Percentiles rank a stretch among this genome's conserved stretches.
These are phyloP conservation scores for Lachnellula willkommii DNA, from an alignment of 2,329 filamentous ascomycete genomes.

Conservation along the genomic window DNA sequence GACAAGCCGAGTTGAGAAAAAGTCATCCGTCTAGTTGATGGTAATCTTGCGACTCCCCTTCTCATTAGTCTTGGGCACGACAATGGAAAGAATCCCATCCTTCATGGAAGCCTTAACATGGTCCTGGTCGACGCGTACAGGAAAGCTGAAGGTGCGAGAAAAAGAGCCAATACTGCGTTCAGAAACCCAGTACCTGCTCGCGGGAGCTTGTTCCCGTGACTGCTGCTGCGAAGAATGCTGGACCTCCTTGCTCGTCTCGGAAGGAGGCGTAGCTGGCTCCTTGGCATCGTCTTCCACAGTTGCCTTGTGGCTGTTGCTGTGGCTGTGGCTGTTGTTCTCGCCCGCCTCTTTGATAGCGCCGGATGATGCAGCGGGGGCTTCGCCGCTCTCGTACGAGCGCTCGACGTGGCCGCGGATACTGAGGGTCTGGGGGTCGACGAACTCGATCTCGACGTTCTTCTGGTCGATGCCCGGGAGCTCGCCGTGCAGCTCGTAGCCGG, in stretches of 20 bases:
- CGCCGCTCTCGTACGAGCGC: conserved; percentile 51
- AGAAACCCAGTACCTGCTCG: conserved; percentile 63
- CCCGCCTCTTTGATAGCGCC: conserved; percentile 39
- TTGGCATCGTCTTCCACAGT: conserved; percentile 51
- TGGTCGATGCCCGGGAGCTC: conserved; percentile 73
- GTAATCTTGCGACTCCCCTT: conserved; percentile 50
- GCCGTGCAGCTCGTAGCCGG: conserved; percentile 70
- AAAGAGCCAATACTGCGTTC: conserved; percentile 65
- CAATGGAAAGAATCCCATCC: conserved; percentile 59
- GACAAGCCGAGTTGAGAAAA: neutral
- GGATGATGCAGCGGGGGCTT: conserved; percentile 32
- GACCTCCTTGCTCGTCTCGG: no score
- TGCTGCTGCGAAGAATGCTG: conserved; percentile 16
- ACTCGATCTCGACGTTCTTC: conserved; percentile 71
- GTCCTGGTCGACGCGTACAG: conserved; percentile 56
- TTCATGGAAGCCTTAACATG: conserved; percentile 56
- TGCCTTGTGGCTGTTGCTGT: conserved; percentile 43
- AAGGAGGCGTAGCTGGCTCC: conserved; percentile 2
- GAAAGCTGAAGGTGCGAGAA: conserved; percentile 63
- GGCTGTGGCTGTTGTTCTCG: conserved; percentile 38
- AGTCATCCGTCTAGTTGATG: conserved; percentile 31
- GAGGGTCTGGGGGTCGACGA: conserved; percentile 69
- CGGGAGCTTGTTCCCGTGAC: conserved; percentile 21
- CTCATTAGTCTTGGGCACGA: conserved; percentile 62
- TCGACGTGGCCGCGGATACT: conserved; percentile 66